Evolutionary conservation across 2,329 filamentous ascomycete genomes (phyloP), one percentile per base, ranked within the genome.

Genomic region (Hawksworthiomyces lignivorus): DNA sequence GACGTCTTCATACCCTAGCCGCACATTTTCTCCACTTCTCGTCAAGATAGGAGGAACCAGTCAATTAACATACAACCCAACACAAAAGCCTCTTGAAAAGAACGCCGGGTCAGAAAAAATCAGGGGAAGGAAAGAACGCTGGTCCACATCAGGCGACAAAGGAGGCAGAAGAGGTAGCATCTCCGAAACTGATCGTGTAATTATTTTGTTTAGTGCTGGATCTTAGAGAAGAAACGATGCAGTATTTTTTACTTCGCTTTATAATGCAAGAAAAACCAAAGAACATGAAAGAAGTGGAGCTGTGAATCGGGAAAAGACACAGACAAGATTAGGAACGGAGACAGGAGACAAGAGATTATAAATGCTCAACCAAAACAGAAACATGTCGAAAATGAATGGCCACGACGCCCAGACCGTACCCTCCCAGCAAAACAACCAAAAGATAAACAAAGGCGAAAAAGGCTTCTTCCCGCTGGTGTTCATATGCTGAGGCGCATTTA

Each of bases 311-410:
- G 6, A 7, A 17, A 31, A 40, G 12, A 40, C 17, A 20, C 15
- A 27, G 15, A 27, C 21, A 20, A 27, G 31, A 8, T 28, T 9
- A 32, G n/a, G 19, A 15, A 14, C 5, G 12, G 8, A 22, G 35
- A 28, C 7, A 33, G 7, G 3, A 27, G 21, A 15, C 15, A 22
- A n/a, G n/a, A n/a, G n/a, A n/a, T n/a, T n/a, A n/a, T n/a, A n/a
- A n/a, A n/a, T n/a, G n/a, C n/a, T n/a, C n/a, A 27, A 28, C 21
- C 12, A 38, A 43, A 14, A 27, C 18, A 28, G 14, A 10, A 15
- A 29, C 40, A 37, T 26, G 27, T 28, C 20, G 34, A 18, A 37
- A 43, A 33, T 37, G 28, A 43, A 21, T 34, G 40, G 34, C 29
- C 28, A 31, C 33, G 20, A 37, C n/a, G n/a, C n/a, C n/a, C n/a